Base-by-base conservation (phyloP, 1,284 basidiomycete species). In the Xanthoconium separans region DNA sequence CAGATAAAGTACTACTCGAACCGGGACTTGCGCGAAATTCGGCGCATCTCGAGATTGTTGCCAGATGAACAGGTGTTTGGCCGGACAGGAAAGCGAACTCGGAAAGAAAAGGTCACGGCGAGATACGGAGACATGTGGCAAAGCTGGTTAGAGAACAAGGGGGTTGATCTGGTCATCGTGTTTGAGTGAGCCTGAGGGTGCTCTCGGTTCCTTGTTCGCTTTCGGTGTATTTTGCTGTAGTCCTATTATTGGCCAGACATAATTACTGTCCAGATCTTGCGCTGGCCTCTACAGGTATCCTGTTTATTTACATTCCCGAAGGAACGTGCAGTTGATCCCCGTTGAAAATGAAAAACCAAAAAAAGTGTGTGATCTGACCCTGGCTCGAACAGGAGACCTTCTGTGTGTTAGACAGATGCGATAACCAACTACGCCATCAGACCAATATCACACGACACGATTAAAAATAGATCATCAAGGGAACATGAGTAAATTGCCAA, bases 391-490 rank as follows among this genome's bases (percentile, higher is more conserved):
- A 74, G 77, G 66, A 72, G 79, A 78, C 79, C 77, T 79, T 81
- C 78, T 81, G 77, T 81, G 79, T 81, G 80, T 81, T 83, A 83
- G 82, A 84, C 83, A 84, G 82, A 83, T 82, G 82, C 81, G 82
- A 83, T 84, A 84, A 86, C 84, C 84, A 86, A 84, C 84, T 86
- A 86, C 84, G 83, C 85, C 85, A 86, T 80, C 82, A 71, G 68
- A 55, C 68, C 69, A 22, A 22, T n/a, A n/a, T n/a, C n/a, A n/a
- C n/a, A n/a, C n/a, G n/a, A n/a, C n/a, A n/a, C n/a, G n/a, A 3
- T 24, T 24, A 24, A 24, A 24, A 24, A 24, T 24, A 24, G 24
- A 24, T 24, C 6, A 24, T 24, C 24, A 24, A 24, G 24, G 24
- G 24, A 24, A 6, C 24, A 24, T 24, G 24, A 24, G 6, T 34